A percentile compares a stretch with the other conserved stretches of the same genome.
Conservation (phyloP, 2,329 filamentous ascomycete species). For the Neonectria coccinea region DNA sequence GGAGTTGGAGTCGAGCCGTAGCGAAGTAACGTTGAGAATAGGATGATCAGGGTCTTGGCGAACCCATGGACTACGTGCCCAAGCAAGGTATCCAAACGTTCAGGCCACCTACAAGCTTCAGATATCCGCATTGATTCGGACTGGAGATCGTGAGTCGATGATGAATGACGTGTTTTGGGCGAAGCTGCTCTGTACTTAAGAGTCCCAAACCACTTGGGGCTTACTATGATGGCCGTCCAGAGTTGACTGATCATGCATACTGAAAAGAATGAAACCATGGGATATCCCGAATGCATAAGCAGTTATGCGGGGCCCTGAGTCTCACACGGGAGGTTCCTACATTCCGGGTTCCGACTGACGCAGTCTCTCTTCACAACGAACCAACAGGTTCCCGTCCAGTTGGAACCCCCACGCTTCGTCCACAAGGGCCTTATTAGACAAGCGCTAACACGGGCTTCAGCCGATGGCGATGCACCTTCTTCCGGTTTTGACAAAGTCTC, state of each 20-base stretch:
- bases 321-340: conserved; percentile 9
- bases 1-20: conserved; percentile 3
- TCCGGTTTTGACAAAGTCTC: conserved; percentile 27
- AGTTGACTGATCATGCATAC: neutral
- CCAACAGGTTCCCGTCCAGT: conserved; percentile 15
- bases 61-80: conserved; percentile 13
- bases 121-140: no score
- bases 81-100: neutral
- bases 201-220: conserved; percentile 8
- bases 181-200: neutral
- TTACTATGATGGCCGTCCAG: neutral
- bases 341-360: conserved; percentile 4
- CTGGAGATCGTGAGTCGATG: neutral
- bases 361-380: conserved; percentile 10
- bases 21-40: conserved; percentile 30
- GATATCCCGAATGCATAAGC: conserved; percentile 17
- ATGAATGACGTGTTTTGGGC: neutral
- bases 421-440: conserved; percentile 24
- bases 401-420: conserved; percentile 29
- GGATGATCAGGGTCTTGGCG: conserved; percentile 26
- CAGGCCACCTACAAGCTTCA: neutral
- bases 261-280: neutral
- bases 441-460: conserved; percentile 24
- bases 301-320: conserved; percentile 14
- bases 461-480: conserved; percentile 19